Evolutionary conservation across 2,329 filamentous ascomycete species (phyloP).

Genomic region (Hirsutella rhossiliensis): DNA sequence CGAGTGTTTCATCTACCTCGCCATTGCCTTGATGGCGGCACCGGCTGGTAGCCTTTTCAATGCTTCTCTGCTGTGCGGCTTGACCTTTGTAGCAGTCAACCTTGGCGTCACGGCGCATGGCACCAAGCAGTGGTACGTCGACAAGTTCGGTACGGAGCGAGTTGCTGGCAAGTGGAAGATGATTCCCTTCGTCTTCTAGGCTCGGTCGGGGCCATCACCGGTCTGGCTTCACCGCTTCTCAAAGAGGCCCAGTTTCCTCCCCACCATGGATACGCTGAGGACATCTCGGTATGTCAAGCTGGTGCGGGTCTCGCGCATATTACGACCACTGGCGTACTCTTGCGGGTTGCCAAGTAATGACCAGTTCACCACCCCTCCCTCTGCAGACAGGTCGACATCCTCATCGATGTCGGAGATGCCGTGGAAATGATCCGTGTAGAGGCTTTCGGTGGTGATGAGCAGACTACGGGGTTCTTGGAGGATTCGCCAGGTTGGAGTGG

Average conservation of each 20-base stretch:
- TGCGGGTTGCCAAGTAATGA: conserved; percentile 41
- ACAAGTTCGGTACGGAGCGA: conserved; percentile 58
- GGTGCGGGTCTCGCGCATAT: conserved; percentile 46
- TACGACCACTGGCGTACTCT: conserved; percentile 36
- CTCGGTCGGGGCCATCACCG: background rate
- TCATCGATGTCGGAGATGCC: conserved; percentile 56
- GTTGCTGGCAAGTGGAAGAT: conserved; percentile 60
- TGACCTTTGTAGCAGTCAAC: conserved; percentile 66
- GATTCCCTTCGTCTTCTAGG: conserved; percentile 56
- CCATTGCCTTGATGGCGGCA: conserved; percentile 63
- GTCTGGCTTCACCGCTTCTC: conserved; percentile 20
- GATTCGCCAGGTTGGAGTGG: conserved; percentile 42
- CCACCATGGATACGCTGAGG: conserved; percentile 63
- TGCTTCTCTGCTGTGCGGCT: conserved; percentile 55
- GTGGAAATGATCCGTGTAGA: conserved; percentile 63
- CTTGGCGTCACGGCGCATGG: conserved; percentile 69
- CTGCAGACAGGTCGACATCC: conserved; percentile 51
- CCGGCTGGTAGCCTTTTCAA: conserved; percentile 57
- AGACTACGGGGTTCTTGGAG: conserved; percentile 77
- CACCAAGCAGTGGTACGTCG: conserved; percentile 67
- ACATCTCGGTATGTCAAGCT: conserved; percentile 83
- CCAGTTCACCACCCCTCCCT: conserved; percentile 65
- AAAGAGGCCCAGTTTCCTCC: conserved; percentile 49
- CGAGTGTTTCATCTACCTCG: conserved; percentile 74
- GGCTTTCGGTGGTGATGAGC: conserved; percentile 54